A percentile compares a stretch with the other conserved stretches of the same genome.
Evolutionary conservation across 2,329 filamentous ascomycete species (phyloP).

Genomic region (Colletotrichum spaethianum): DNA sequence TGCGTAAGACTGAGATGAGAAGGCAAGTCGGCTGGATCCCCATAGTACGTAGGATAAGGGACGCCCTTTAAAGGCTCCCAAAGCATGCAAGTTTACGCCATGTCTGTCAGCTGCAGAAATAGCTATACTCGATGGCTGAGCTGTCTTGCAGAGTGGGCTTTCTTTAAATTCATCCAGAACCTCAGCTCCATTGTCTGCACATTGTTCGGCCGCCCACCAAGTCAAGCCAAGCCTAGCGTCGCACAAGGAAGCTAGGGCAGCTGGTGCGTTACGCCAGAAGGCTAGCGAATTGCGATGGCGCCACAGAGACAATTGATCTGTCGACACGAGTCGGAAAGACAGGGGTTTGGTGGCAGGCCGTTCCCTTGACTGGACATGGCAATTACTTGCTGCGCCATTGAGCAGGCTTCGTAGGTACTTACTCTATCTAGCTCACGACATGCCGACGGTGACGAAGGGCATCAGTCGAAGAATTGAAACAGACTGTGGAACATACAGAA

Average conservation of each 20-base stretch:
- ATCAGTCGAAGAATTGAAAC: not conserved
- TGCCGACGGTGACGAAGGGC: too few species aligned
- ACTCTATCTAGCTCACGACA: not conserved
- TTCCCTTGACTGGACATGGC: not conserved
- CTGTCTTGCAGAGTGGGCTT: slow-evolving; percentile 7
- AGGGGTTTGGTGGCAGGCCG: not conserved
- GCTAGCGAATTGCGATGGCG: slow-evolving; percentile 2
- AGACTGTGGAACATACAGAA: not conserved
- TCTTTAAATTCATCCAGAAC: not conserved
- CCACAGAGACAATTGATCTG: slow-evolving; percentile 1
- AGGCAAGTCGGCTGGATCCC: not conserved
- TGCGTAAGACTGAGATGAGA: not conserved
- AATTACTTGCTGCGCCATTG: not conserved
- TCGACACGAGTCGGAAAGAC: not conserved
- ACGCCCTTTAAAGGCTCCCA: not conserved
- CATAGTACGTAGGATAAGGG: not conserved
- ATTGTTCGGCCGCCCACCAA: not conserved
- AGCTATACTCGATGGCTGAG: not conserved
- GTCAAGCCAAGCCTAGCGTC: slow-evolving; percentile 2
- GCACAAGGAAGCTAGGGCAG: slow-evolving; percentile 17
- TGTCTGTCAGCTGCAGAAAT: slow-evolving; percentile 4
- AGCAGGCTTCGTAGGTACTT: not conserved
- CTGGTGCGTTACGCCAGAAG: not conserved
- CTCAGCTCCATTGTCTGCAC: slow-evolving; percentile 11
- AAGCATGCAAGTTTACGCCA: not conserved